Evolutionary conservation across 1,284 basidiomycete genomes (phyloP), one percentile per base, ranked within the genome.

Genomic region (Vanrija sp.): DNA sequence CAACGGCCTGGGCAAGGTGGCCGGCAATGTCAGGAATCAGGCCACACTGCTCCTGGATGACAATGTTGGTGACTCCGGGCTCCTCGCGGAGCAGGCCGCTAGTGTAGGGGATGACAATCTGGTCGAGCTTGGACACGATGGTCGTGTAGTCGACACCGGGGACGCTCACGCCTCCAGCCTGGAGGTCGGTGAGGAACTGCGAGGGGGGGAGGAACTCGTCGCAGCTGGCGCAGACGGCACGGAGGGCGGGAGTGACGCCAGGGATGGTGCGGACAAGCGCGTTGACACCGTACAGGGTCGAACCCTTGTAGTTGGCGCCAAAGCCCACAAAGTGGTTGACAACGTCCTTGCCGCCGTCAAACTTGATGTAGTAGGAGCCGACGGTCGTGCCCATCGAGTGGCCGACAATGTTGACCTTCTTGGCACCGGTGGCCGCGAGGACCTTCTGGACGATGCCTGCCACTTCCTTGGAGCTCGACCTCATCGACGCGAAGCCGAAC

Each of bases 381-480:
- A 50, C 48, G 3, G 45, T 43, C 6, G 53, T 55, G 14, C 53
- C 53, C 48, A 55, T 50, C 14, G 27, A 37, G 53, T 51, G 49
- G 31, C 49, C 54, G 36, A 45, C 54, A 25, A 55, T 18, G 54
- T 51, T 51, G 54, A 55, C 54, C 49, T 55, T 51, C n/a, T n/a
- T 15, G 18, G 49, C 49, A 36, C 54, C 54, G 3, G 54, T 51
- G 20, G 36, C 15, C 5, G 23, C 20, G 14, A 31, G 45, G 24
- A 55, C 54, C 19, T 41, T 27, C 3, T 47, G n/a, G 23, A 55
- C 49, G 18, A 47, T 31, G 24, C 8, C 54, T 15, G 44, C 18
- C 18, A 55, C 19, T 41, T 51, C 49, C 49, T 47, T 44, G 25
- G 49, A 39, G 16, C 36, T 41, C 19, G 39, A 41, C 19, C 54